Base-by-base conservation (phyloP, 176 grass and related monocot species). In the Calamus simplicifolius region DNA sequence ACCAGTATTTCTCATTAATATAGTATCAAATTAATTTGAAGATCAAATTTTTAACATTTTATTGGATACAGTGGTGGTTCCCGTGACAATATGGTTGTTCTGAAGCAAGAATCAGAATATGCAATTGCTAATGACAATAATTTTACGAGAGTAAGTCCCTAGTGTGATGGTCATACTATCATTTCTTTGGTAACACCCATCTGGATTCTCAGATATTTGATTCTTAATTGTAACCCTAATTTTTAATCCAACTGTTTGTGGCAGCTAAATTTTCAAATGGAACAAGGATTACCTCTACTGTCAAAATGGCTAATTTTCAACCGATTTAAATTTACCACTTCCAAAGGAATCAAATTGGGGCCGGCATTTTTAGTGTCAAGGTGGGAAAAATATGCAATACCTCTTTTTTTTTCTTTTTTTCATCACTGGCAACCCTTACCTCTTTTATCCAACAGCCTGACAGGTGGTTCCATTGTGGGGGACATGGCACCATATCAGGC, bases 401-500 rank as follows among this genome's bases (percentile, higher is more conserved):
- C 54, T 55, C 17, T 4, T 19, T 29, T 52, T 13, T 54, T 62
- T 26, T 73, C 31, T 10, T 82, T 29, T 58, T 16, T 31, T 72
- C 52, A 60, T 14, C 16, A 51, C 29, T 25, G 52, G 14, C 18
- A 53, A 56, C n/a, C 18, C 13, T 62, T 70, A 67, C 57, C 74
- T 23, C 58, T 61, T 82, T 69, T 52, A 64, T 77, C 51, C 68
- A 6, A 72, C 86, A 98, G 93, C 49, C 59, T 98, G 62, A 92
- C 81, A 78, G 84, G 93, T 27, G 93, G 93, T 50, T 98, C 87
- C 43, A 91, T 98, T 79, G 93, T 92, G 23, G 87, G 93, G 62
- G 93, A 98, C 73, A 98, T 98, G 93, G 93, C 93, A 60, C 87
- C 93, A 54, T 85, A 88, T 75, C 93, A 98, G 80, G 93, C 93